These are phyloP conservation scores for Ganoderma resinaceum DNA, from an alignment of 1,284 basidiomycete species.

Conservation along the genomic window DNA sequence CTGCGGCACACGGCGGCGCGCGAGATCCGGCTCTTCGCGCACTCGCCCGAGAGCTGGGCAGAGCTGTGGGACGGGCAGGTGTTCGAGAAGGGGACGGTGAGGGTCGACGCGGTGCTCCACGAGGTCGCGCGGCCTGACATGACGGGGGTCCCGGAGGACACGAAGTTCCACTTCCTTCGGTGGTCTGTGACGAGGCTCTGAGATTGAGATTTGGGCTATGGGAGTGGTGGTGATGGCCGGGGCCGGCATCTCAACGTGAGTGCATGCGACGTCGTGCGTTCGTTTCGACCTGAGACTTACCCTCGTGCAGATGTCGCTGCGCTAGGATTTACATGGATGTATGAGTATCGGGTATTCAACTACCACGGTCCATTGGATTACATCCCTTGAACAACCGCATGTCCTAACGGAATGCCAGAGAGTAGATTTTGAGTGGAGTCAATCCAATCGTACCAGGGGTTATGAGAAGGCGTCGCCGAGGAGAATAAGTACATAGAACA, in stretches of 20 bases:
- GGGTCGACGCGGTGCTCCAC: slow-evolving; percentile 39
- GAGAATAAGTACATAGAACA: too few relatives aligned
- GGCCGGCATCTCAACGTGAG: neutral
- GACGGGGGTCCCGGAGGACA: neutral
- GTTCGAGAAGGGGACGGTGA: slow-evolving; percentile 46
- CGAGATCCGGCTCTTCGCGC: slow-evolving; percentile 32
- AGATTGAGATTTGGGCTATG: neutral
- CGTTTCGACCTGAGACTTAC: neutral
- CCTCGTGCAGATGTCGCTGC: neutral
- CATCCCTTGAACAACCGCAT: neutral
- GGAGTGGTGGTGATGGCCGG: neutral
- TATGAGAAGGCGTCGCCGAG: too few relatives aligned
- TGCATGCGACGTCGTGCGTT: neutral
- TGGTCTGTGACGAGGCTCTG: slow-evolving; percentile 11
- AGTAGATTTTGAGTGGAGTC: too few relatives aligned
- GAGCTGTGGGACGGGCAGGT: slow-evolving; percentile 51
- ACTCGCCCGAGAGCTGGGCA: slow-evolving; percentile 48
- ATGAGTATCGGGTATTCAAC: neutral
- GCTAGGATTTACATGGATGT: neutral
- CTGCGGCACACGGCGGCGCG: neutral
- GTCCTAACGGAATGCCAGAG: neutral
- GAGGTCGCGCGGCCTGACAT: neutral
- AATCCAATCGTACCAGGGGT: too few relatives aligned
- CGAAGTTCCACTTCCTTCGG: neutral
- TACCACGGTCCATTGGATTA: neutral